Evolutionary conservation across 2,329 filamentous ascomycete genomes (phyloP).

Genomic region (Passalora sequoiae): DNA sequence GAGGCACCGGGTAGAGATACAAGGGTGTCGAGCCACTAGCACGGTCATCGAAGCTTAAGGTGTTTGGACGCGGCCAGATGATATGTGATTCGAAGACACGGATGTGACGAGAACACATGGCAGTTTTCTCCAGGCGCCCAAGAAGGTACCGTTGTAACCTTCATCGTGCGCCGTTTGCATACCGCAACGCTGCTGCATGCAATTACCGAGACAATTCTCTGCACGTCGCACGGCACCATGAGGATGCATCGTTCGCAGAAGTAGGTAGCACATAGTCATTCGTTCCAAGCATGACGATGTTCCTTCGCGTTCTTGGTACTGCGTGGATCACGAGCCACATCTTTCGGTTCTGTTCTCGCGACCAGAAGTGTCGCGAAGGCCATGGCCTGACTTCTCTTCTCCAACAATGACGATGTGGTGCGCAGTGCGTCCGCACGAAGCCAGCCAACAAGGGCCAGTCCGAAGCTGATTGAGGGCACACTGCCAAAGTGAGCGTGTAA

Average conservation of each 20-base stretch:
- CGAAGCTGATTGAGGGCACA: neutral
- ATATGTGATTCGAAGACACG: conserved; percentile 3
- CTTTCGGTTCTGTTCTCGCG: neutral
- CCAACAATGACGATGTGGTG: neutral
- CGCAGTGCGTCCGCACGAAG: neutral
- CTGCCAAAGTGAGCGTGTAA: conserved; percentile 1
- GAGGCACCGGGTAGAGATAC: conserved; percentile 1
- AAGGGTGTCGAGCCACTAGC: neutral
- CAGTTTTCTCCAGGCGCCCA: neutral
- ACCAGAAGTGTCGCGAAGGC: neutral
- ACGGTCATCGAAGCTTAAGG: neutral
- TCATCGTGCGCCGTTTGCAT: neutral
- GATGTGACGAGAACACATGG: conserved; percentile 4
- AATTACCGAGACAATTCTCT: conserved; percentile 9
- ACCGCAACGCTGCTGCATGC: neutral
- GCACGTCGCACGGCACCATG: neutral
- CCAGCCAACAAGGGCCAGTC: neutral
- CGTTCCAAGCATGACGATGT: neutral
- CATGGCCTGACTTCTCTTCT: neutral
- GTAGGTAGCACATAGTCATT: neutral
- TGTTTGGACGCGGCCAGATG: neutral
- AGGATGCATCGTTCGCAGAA: neutral
- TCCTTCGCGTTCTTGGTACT: neutral
- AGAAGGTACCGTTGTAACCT: neutral
- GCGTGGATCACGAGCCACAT: neutral